Percentiles rank a stretch among this genome's conserved stretches.
phyloP scores from a whole-genome alignment of 371 early-diverging fungal genomes.

The Sporodiniella umbellata region DNA sequence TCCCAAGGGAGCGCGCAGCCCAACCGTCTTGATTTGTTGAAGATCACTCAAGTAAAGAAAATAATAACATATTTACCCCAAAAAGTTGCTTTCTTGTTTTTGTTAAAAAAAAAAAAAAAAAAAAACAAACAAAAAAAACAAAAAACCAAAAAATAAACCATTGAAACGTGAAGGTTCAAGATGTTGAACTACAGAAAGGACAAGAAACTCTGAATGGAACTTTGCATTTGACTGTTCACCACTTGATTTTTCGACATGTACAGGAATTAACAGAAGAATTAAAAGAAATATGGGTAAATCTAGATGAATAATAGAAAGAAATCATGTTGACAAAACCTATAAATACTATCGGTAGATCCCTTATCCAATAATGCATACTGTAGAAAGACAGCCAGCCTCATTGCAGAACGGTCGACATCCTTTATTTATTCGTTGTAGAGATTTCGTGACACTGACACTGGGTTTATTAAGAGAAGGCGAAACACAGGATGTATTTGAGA shows the following conservation, averaged over 20 bases:
- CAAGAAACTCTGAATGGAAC: constrained; percentile 58
- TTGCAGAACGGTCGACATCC: constrained; percentile 51
- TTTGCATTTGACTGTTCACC: constrained; percentile 76
- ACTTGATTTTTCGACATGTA: constrained; percentile 67
- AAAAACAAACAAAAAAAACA: background rate
- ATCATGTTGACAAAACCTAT: background rate
- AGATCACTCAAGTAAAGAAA: constrained; percentile 40
- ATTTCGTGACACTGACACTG: constrained; percentile 76
- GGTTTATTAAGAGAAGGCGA: constrained; percentile 66
- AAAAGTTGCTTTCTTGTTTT: background rate
- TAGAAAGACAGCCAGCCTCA: constrained; percentile 63
- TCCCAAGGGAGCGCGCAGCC: constrained; percentile 31
- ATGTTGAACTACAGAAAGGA: constrained; percentile 63
- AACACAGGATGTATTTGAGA: constrained; percentile 76
- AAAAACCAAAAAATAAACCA: background rate
- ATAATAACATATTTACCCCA: background rate
- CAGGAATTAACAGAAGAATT: constrained; percentile 49
- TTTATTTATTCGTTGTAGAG: constrained; percentile 69
- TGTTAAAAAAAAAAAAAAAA: background rate
- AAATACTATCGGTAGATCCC: constrained; percentile 56
- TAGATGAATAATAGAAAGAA: constrained; percentile 6
- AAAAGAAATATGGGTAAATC: constrained; percentile 56
- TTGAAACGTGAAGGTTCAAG: constrained; percentile 46
- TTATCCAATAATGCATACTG: constrained; percentile 83
- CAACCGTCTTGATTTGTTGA: constrained; percentile 44